Percentiles rank a stretch among this genome's conserved stretches.
Evolutionary conservation across 1,284 basidiomycete genomes (phyloP).

Genomic region (Phlebopus sp.): DNA sequence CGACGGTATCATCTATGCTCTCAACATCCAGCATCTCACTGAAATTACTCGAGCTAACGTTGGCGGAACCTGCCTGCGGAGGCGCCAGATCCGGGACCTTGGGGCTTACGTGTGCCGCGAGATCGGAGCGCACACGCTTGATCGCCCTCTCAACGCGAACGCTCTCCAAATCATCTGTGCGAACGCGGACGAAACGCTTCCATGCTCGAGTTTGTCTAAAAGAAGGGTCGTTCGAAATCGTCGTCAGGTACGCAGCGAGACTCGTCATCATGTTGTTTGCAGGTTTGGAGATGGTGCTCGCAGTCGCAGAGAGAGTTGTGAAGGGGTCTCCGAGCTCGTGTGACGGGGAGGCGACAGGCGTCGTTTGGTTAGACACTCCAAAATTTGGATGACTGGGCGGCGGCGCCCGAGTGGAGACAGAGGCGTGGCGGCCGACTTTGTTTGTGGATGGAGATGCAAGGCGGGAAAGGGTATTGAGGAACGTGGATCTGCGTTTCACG

Average conservation of each 20-base stretch:
- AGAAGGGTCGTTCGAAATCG: slow-evolving; percentile 63
- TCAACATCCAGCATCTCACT: slow-evolving; percentile 31
- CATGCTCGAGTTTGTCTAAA: slow-evolving; percentile 68
- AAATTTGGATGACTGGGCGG: slow-evolving; percentile 26
- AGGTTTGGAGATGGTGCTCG: slow-evolving; percentile 21
- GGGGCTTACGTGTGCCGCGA: slow-evolving; percentile 62
- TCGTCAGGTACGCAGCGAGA: slow-evolving; percentile 79
- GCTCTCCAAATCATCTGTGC: slow-evolving; percentile 84
- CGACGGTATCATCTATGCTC: slow-evolving; percentile 26
- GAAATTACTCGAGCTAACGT: slow-evolving; percentile 27
- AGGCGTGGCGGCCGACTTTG: slow-evolving; percentile 40
- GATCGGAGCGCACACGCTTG: slow-evolving; percentile 80
- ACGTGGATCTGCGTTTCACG: slow-evolving; percentile 73
- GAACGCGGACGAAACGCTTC: slow-evolving; percentile 83
- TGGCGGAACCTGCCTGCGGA: slow-evolving; percentile 19
- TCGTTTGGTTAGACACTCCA: slow-evolving; percentile 31
- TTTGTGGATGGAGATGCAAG: slow-evolving; percentile 63
- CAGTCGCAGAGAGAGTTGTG: slow-evolving; percentile 37
- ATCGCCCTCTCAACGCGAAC: slow-evolving; percentile 83
- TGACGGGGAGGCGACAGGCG: slow-evolving; percentile 51
- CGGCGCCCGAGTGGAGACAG: slow-evolving; percentile 31
- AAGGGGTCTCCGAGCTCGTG: slow-evolving; percentile 63
- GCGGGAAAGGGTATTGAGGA: slow-evolving; percentile 78
- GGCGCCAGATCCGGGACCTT: slow-evolving; percentile 21
- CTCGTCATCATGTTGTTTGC: slow-evolving; percentile 53